Conservation (phyloP, 345 rosid genomes). For the Dipteronia dyeriana region DNA sequence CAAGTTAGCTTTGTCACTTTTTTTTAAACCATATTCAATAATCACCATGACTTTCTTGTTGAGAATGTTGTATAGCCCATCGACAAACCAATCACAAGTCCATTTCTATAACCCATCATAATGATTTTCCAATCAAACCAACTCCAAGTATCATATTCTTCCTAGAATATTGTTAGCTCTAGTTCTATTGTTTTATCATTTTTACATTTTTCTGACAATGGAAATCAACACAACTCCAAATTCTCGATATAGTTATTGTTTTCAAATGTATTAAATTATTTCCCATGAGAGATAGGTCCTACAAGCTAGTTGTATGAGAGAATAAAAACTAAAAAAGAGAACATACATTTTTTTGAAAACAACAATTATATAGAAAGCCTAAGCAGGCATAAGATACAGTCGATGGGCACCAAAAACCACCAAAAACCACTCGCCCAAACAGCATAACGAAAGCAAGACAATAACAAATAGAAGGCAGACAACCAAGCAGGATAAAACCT, state of each 20-base stretch:
- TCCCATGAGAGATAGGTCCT: not conserved
- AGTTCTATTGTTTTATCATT: no score
- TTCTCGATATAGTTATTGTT: not conserved
- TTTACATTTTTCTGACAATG: not conserved
- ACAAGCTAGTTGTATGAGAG: not conserved
- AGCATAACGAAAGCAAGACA: no score
- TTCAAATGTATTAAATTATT: not conserved
- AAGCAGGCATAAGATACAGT: no score
- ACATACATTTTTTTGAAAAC: no score
- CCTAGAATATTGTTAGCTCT: no score
- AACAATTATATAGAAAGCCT: no score
- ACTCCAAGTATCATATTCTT: not conserved
- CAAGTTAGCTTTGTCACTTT: not conserved
- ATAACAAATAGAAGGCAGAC: no score
- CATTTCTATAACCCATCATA: not conserved
- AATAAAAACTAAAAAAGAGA: no score
- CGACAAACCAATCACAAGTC: not conserved
- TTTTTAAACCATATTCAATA: constrained; percentile 3
- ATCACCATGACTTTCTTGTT: not conserved
- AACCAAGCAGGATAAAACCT: no score
- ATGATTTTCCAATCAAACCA: not conserved
- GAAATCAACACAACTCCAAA: not conserved
- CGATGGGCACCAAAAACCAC: no score
- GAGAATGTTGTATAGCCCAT: constrained; percentile 11
- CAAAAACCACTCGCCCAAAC: no score